Conservation (phyloP, 768 basidiomycete genomes). For the Termitomyces sp. region DNA sequence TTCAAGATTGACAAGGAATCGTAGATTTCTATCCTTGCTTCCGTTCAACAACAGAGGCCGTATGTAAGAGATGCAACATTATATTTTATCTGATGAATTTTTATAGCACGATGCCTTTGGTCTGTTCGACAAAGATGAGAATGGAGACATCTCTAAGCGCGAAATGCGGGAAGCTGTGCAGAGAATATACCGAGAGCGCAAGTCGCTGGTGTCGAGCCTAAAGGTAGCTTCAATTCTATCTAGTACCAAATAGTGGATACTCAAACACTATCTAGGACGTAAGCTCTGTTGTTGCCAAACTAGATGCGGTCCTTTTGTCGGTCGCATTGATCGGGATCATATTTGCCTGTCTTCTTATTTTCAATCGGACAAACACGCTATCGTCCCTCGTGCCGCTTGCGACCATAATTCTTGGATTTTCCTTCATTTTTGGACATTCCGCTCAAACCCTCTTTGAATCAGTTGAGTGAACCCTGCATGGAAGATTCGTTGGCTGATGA, state of each 20-base stretch:
- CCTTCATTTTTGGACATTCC: conserved; percentile 81
- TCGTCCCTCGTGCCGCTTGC: conserved; percentile 74
- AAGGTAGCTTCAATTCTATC: conserved; percentile 40
- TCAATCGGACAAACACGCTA: conserved; percentile 60
- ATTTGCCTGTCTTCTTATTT: conserved; percentile 71
- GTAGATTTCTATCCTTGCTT: conserved; percentile 79
- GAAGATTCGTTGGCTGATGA: not conserved
- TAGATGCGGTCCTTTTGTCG: conserved; percentile 67
- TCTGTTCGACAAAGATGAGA: conserved; percentile 76
- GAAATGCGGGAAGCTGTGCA: conserved; percentile 85
- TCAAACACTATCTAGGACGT: conserved; percentile 45
- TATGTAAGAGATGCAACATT: conserved; percentile 23
- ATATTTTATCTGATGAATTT: conserved; percentile 4
- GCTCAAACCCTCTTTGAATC: conserved; percentile 77
- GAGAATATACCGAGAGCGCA: conserved; percentile 74
- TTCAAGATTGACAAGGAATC: not conserved
- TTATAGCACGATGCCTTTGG: conserved; percentile 59
- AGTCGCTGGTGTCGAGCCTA: conserved; percentile 60
- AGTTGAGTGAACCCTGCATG: conserved; percentile 28
- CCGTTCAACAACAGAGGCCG: conserved; percentile 63
- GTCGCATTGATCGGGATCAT: conserved; percentile 52
- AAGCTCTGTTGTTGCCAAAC: conserved; percentile 66
- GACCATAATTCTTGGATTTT: conserved; percentile 77
- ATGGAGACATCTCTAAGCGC: conserved; percentile 69
- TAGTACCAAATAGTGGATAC: not conserved